These are phyloP conservation scores for Macrotyloma uniflorum DNA, from an alignment of 306 rosid species.

Conservation along the genomic window DNA sequence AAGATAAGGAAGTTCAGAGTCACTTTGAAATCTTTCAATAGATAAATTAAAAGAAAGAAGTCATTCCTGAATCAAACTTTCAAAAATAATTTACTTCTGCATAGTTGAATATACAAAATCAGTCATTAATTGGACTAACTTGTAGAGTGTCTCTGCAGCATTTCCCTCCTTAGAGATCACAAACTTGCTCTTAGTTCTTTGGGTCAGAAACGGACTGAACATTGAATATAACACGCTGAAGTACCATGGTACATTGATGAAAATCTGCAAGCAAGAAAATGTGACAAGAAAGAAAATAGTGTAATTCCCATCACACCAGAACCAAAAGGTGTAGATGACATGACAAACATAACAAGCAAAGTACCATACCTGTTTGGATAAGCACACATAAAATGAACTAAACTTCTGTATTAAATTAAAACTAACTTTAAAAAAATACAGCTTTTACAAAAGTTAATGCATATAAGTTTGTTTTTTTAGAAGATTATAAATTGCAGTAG, in stretches of 20 bases:
- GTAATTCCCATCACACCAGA: not conserved
- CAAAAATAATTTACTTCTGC: not conserved
- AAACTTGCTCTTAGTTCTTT: constrained; percentile 90
- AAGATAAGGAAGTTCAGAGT: not conserved
- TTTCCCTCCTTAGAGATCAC: constrained; percentile 87
- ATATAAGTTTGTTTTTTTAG: not conserved
- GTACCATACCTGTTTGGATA: not conserved
- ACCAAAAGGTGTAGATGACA: not conserved
- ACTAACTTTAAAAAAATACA: not conserved
- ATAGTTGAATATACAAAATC: not conserved
- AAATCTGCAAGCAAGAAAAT: constrained; percentile 53
- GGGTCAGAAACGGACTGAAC: constrained; percentile 89
- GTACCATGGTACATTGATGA: constrained; percentile 96
- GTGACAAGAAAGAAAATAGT: not conserved
- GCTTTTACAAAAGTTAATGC: not conserved
- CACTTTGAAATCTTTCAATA: not conserved
- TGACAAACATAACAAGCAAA: constrained; percentile 3
- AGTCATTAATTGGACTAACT: constrained; percentile 48
- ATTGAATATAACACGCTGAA: constrained; percentile 78
- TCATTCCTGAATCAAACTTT: not conserved
- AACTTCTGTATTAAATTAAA: not conserved
- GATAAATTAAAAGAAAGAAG: not conserved
- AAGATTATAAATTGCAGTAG: not conserved
- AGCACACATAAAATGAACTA: not conserved
- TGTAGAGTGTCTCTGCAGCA: constrained; percentile 88